Conservation (phyloP, 495 filamentous ascomycete genomes). For the Astrocystis sublimbata region DNA sequence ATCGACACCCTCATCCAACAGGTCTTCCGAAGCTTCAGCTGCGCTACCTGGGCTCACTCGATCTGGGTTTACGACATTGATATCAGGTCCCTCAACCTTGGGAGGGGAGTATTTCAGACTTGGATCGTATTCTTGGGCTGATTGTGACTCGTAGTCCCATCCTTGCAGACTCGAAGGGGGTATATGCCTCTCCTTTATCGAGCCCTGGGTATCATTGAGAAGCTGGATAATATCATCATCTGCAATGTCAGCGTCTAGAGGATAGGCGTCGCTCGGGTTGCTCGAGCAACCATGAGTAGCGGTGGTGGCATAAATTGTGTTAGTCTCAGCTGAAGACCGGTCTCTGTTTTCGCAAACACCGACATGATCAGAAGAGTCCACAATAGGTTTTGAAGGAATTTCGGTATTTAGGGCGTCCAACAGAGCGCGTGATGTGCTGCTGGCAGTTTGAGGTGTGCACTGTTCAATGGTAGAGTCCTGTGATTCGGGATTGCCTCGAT, state of each 20-base stretch:
- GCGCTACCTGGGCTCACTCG: neutral
- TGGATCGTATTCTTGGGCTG: slow-evolving; percentile 31
- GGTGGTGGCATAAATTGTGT: neutral
- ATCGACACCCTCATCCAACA: slow-evolving; percentile 40
- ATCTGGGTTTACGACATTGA: neutral
- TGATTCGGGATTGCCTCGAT: neutral
- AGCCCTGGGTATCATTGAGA: neutral
- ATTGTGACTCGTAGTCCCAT: slow-evolving; percentile 32
- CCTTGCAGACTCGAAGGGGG: slow-evolving; percentile 32
- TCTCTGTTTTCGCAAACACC: neutral
- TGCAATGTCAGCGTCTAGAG: slow-evolving; percentile 21
- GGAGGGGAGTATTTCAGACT: slow-evolving; percentile 28
- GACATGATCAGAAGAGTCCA: neutral
- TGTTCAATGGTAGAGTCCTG: neutral
- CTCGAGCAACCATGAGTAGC: neutral
- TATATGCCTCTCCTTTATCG: slow-evolving; percentile 26
- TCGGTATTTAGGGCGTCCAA: neutral
- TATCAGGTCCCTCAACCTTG: neutral
- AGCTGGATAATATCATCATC: slow-evolving; percentile 19
- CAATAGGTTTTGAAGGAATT: neutral
- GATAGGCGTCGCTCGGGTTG: slow-evolving; percentile 22
- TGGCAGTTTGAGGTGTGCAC: neutral
- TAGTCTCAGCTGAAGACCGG: neutral
- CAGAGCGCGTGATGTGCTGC: neutral
- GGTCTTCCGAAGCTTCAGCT: slow-evolving; percentile 21